Base-by-base conservation (phyloP, 306 rosid genomes). In the Coriaria nepalensis region DNA sequence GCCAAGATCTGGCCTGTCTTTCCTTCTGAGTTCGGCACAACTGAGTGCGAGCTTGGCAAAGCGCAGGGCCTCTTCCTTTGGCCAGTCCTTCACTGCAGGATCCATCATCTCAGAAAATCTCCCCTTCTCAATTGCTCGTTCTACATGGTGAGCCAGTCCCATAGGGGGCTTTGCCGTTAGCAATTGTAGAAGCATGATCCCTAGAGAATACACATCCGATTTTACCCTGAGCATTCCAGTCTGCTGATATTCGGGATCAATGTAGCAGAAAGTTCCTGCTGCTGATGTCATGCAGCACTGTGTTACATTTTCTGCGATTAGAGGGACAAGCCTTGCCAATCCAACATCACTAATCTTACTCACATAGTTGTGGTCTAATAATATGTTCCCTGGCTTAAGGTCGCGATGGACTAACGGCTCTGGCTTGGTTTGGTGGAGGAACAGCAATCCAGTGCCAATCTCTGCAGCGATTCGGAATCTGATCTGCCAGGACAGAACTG, bases 201-300 rank as follows among this genome's bases (percentile, higher is more conserved):
- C 98, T 0, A 90, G 66, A 54, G 98, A 90, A 62, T 90, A 90
- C 11, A 90, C 79, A 47, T 90, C 98, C 0, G 98, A 90, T 68
- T 85, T 85, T 9, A 85, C 95, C 0, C 98, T 94, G 11, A 90
- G 81, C 81, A 90, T 73, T 56, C 98, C 98, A 33, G 92, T 81
- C 60, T 90, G 94, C 36, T 85, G 98, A 71, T 90, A 90, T 67
- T 90, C 98, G 0, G 98, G 98, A 63, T 85, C 98, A 8, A 90
- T 90, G n/a, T 90, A 90, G 68, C 98, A 90, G 60, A 84, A 90
- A 4, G 95, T 85, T 67, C 98, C 98, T 0, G 98, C 98, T 20
- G 98, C 61, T 4, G 94, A 68, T 9, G 98, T 90, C 80, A 79
- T 56, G 39, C 56, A 45, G 68, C 63, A 90, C 48, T 85, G 98